A percentile compares a stretch with the other conserved stretches of the same genome.
phyloP scores from a whole-genome alignment of 108 stramenopile species.

The Parmales sp. region DNA sequence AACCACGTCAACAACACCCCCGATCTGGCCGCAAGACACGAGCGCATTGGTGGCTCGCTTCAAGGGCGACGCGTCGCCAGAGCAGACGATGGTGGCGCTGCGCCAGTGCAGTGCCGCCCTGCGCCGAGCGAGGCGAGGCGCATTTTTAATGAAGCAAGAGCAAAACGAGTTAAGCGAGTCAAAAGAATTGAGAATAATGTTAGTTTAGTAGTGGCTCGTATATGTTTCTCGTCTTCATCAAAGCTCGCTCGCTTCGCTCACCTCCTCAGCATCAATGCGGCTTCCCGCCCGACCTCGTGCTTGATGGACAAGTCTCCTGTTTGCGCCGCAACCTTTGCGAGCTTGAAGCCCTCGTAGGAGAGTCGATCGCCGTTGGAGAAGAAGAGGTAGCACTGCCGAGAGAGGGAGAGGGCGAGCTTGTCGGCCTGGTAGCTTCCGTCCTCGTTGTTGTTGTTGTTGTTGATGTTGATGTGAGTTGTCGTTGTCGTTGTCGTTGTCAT shows the following conservation, averaged over 20 bases:
- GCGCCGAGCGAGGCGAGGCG: slow-evolving; percentile 38
- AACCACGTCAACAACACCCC: slow-evolving; percentile 63
- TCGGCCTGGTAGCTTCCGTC: slow-evolving; percentile 43
- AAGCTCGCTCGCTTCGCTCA: no score
- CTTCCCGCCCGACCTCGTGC: slow-evolving; percentile 46
- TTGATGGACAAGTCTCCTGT: no score
- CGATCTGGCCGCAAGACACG: slow-evolving; percentile 47
- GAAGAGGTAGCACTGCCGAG: slow-evolving; percentile 69
- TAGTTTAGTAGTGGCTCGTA: no score
- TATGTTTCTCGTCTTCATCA: no score
- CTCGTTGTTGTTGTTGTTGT: slow-evolving; percentile 42
- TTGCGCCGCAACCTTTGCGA: no score
- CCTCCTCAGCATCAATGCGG: no score
- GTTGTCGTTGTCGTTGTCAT: neutral
- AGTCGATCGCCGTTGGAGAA: slow-evolving; percentile 66
- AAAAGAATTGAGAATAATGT: no score
- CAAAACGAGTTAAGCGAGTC: no score
- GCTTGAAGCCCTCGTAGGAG: slow-evolving; percentile 65
- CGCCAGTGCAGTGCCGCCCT: slow-evolving; percentile 63
- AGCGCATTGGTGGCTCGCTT: slow-evolving; percentile 57
- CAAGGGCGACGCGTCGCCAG: slow-evolving; percentile 31
- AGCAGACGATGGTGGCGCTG: neutral
- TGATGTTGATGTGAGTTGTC: slow-evolving; percentile 14
- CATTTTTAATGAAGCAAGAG: no score
- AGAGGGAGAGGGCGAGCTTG: slow-evolving; percentile 44